Percentiles rank a stretch among this genome's conserved stretches.
phyloP scores from a whole-genome alignment of 1,284 basidiomycete genomes.

The Cystobasidium sp. region DNA sequence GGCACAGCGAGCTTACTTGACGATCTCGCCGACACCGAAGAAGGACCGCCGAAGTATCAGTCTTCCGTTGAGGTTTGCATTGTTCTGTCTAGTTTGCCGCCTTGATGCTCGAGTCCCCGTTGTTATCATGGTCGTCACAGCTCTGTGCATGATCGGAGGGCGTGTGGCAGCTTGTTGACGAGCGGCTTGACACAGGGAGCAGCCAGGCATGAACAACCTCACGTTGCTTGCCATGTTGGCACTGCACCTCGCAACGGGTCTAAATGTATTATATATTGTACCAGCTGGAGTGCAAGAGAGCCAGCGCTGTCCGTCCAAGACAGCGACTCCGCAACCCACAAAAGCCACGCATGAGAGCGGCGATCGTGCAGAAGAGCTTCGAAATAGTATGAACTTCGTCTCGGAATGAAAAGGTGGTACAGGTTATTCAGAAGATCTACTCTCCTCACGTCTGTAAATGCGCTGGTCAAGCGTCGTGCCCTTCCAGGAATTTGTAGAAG shows the following conservation, averaged over 20 bases:
- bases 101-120: not conserved
- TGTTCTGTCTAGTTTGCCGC: not conserved
- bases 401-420: too few species aligned
- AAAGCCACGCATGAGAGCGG: too few species aligned
- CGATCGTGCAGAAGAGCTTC: too few species aligned
- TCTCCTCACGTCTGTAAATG: too few species aligned
- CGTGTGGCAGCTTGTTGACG: not conserved
- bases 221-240: too few species aligned
- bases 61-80: not conserved
- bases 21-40: slow-evolving; percentile 76
- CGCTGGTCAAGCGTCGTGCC: not conserved
- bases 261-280: too few species aligned
- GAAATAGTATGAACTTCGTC: too few species aligned
- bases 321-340: too few species aligned
- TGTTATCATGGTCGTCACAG: slow-evolving; percentile 13
- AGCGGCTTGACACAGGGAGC: not conserved
- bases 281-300: too few species aligned
- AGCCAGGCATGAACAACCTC: not conserved
- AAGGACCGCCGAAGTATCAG: slow-evolving; percentile 57
- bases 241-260: too few species aligned
- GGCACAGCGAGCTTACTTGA: slow-evolving; percentile 57
- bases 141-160: slow-evolving; percentile 1
- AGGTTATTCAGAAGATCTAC: too few species aligned
- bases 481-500: slow-evolving; percentile 26
- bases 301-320: too few species aligned